phyloP scores from a whole-genome alignment of 1,284 basidiomycete genomes.

The Naganishia sp. region DNA sequence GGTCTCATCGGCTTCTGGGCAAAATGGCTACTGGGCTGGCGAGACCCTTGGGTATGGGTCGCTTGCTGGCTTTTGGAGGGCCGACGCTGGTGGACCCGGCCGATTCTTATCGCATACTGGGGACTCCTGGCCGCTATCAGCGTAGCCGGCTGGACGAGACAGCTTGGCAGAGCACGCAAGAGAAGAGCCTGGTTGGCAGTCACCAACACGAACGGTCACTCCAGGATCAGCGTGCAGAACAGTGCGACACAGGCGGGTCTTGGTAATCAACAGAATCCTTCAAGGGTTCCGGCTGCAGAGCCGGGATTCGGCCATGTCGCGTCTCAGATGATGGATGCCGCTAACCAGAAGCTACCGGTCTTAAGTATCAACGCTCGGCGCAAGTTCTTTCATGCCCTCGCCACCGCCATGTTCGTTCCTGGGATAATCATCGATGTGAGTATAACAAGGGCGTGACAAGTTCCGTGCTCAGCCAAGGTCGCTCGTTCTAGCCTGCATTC shows the following conservation, averaged over 20 bases:
- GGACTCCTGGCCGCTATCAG: constrained; percentile 73
- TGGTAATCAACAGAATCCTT: not conserved
- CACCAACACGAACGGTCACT: constrained; percentile 29
- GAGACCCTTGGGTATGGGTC: constrained; percentile 89
- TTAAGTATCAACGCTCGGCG: constrained; percentile 89
- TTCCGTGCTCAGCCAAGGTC: constrained; percentile 3
- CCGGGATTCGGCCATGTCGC: constrained; percentile 54
- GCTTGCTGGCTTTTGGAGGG: constrained; percentile 75
- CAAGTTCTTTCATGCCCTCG: constrained; percentile 96
- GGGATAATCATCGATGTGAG: constrained; percentile 88
- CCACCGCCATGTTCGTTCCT: constrained; percentile 93
- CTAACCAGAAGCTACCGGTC: constrained; percentile 83
- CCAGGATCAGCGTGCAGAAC: constrained; percentile 29
- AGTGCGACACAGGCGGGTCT: constrained; percentile 7
- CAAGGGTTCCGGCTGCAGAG: constrained; percentile 1
- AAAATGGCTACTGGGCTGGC: constrained; percentile 77
- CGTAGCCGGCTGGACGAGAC: constrained; percentile 89
- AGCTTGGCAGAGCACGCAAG: constrained; percentile 71
- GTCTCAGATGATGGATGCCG: constrained; percentile 80
- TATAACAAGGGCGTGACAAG: constrained; percentile 40
- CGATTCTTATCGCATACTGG: constrained; percentile 83
- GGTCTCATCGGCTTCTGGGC: constrained; percentile 92
- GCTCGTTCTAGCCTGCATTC: constrained; percentile 75
- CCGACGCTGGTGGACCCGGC: constrained; percentile 75
- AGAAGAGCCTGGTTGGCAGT: constrained; percentile 57